Evolutionary conservation across 2,329 filamentous ascomycete genomes (phyloP).

Genomic region (Hysterium pulicare): DNA sequence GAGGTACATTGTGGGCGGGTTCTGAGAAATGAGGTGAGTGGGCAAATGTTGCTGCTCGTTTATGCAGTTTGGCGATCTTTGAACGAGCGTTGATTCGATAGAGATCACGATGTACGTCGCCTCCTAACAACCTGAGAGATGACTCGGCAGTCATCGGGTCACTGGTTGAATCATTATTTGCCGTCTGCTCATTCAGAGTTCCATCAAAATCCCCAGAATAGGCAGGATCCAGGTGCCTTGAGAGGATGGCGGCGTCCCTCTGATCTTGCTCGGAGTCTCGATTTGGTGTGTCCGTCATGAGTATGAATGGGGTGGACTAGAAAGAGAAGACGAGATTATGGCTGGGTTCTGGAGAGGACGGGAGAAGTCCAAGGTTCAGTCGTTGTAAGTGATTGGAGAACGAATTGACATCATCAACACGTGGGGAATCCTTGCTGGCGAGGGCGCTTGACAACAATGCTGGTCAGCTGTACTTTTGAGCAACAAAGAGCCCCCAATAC

Average conservation of each 20-base stretch:
- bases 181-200: conserved; percentile 17
- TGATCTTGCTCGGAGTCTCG: conserved; percentile 17
- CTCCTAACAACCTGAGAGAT: conserved; percentile 69
- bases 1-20: conserved; percentile 34
- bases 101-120: conserved; percentile 74
- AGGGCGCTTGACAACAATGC: no score
- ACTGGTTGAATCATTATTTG: conserved; percentile 23
- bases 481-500: no score
- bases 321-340: no score
- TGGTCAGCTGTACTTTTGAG: no score
- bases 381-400: no score
- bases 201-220: conserved; percentile 46
- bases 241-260: conserved; percentile 38
- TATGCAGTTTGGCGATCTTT: conserved; percentile 42
- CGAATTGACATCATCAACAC: no score
- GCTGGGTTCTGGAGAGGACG: no score
- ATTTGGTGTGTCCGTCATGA: conserved; percentile 31
- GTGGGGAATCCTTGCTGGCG: no score
- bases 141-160: conserved; percentile 48
- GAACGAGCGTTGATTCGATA: conserved; percentile 67
- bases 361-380: no score
- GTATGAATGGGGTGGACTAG: no score
- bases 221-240: conserved; percentile 40
- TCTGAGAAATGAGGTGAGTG: conserved; percentile 40
- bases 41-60: conserved; percentile 67